Evolutionary conservation across 495 filamentous ascomycete species (phyloP).

Genomic region (Apiosordaria backusii): DNA sequence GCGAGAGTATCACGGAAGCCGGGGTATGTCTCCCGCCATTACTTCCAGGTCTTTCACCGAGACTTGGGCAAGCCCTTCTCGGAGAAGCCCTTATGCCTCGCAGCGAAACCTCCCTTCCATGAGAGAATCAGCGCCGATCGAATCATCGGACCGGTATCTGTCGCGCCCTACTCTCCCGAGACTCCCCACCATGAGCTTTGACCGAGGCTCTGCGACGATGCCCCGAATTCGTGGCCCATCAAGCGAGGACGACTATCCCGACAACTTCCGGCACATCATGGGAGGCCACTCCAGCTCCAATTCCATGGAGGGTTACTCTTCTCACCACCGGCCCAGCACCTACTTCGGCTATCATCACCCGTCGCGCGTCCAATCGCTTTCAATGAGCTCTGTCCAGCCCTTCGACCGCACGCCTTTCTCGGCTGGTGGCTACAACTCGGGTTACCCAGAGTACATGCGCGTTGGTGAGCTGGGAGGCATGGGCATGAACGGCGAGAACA

Average conservation of each 20-base stretch:
- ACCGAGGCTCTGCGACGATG: conserved; percentile 16
- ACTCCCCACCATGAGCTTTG: conserved; percentile 30
- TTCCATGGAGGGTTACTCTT: conserved; percentile 22
- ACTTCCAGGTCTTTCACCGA: conserved; percentile 22
- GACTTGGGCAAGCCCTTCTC: conserved; percentile 29
- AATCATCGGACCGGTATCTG: conserved; percentile 25
- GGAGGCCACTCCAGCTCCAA: conserved; percentile 8
- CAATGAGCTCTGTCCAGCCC: conserved; percentile 28
- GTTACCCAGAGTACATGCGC: conserved; percentile 32
- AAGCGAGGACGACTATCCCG: conserved; percentile 24
- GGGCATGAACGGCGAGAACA: conserved; percentile 42
- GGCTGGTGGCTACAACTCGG: conserved; percentile 25
- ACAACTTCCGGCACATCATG: conserved; percentile 25
- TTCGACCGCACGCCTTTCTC: conserved; percentile 39
- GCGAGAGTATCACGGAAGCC: conserved; percentile 22
- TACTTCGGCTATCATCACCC: conserved; percentile 33
- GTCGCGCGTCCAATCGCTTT: conserved; percentile 37
- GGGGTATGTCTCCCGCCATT: conserved; percentile 23
- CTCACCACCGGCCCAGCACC: conserved; percentile 22
- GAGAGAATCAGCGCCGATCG: conserved; percentile 22
- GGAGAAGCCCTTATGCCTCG: conserved; percentile 29
- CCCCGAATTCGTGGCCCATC: conserved; percentile 21
- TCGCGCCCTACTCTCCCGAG: conserved; percentile 32
- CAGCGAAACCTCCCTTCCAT: conserved; percentile 23
- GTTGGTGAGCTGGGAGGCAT: conserved; percentile 26